phyloP scores from a whole-genome alignment of 306 rosid species.

The Argentina anserina region DNA sequence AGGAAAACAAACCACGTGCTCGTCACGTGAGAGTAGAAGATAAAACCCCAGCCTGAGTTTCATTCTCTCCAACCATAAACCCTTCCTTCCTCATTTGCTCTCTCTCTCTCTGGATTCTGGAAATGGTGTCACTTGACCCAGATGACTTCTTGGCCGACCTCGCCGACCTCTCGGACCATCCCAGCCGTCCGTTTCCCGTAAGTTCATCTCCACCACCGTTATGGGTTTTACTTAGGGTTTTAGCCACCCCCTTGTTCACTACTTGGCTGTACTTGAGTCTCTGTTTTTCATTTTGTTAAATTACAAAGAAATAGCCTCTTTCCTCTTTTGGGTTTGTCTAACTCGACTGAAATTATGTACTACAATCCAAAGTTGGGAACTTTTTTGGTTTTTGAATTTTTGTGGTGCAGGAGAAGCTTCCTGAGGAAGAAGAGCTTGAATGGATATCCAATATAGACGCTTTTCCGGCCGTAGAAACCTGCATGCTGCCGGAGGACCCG shows the following conservation, averaged over 20 bases:
- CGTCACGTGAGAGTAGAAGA: not conserved
- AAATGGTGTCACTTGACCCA: slow-evolving; percentile 51
- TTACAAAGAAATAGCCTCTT: no score
- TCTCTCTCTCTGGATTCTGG: no score
- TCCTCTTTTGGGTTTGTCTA: not conserved
- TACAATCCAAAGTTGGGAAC: not conserved
- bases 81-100: slow-evolving; percentile 13
- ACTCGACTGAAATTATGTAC: not conserved
- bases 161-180: slow-evolving; percentile 26
- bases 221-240: not conserved
- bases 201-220: slow-evolving; percentile 31
- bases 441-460: slow-evolving; percentile 68
- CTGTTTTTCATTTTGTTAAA: not conserved
- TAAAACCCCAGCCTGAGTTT: not conserved
- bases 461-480: slow-evolving; percentile 66
- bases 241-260: not conserved
- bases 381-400: not conserved
- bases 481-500: slow-evolving; percentile 32
- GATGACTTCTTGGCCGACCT: slow-evolving; percentile 55
- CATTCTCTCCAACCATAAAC: slow-evolving; percentile 9
- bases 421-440: slow-evolving; percentile 32
- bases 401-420: slow-evolving; percentile 42
- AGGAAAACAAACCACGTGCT: not conserved
- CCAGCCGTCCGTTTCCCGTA: slow-evolving; percentile 46
- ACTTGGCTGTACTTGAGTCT: not conserved